Evolutionary conservation across 345 rosid species (phyloP).

Genomic region (Corchorus olitorius): DNA sequence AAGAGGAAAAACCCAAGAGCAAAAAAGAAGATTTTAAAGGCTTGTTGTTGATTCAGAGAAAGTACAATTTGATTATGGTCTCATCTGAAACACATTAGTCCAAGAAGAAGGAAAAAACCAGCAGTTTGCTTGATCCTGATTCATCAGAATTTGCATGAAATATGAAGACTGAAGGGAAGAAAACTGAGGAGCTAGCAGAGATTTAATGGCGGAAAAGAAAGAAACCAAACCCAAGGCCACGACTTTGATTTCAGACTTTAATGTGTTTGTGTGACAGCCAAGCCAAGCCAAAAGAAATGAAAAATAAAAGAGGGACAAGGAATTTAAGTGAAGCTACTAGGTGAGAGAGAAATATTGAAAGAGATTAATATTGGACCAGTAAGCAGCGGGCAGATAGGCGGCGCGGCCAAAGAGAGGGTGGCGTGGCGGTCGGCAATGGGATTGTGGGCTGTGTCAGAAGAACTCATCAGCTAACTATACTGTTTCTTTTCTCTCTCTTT

Average conservation of each 20-base stretch:
- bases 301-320: background rate
- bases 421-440: constrained; percentile 14
- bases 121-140: background rate
- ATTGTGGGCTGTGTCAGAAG: constrained; percentile 10
- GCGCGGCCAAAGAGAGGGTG: constrained; percentile 18
- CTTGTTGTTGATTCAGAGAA: background rate
- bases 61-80: constrained; percentile 5
- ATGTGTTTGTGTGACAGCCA: background rate
- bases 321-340: background rate
- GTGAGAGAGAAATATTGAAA: background rate
- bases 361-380: constrained; percentile 10
- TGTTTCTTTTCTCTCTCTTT: background rate
- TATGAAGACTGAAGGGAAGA: no score
- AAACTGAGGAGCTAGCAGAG: no score
- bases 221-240: no score
- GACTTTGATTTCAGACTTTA: background rate
- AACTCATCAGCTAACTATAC: background rate
- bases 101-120: background rate
- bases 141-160: background rate
- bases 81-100: background rate
- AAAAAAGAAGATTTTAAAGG: background rate
- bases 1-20: background rate
- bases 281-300: background rate
- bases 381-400: background rate
- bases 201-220: background rate